These are phyloP conservation scores for Metschnikowia cerradonensis DNA, from an alignment of 805 yeast genomes.

Conservation along the genomic window DNA sequence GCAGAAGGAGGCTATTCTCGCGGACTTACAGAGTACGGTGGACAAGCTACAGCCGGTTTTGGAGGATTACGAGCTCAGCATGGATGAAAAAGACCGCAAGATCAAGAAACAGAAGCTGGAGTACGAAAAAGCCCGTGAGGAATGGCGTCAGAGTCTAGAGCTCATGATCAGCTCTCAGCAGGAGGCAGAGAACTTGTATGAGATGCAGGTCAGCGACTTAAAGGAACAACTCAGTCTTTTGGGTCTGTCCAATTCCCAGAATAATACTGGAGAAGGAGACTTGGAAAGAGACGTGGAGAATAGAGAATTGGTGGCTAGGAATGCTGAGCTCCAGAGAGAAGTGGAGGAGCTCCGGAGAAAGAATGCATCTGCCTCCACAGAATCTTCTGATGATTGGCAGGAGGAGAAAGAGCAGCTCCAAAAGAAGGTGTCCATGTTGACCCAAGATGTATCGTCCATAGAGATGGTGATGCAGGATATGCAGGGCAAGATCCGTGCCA, in stretches of 20 bases:
- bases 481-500: conserved; percentile 12
- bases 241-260: background rate
- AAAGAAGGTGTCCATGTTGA: conserved; percentile 12
- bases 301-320: background rate
- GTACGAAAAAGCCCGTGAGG: conserved; percentile 53
- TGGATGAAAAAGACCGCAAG: conserved; percentile 43
- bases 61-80: conserved; percentile 43
- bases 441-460: conserved; percentile 16
- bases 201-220: conserved; percentile 42
- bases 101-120: conserved; percentile 43
- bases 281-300: no score
- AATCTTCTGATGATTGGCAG: background rate
- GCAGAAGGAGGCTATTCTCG: conserved; percentile 43
- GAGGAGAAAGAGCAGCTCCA: conserved; percentile 5
- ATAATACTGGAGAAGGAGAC: no score
- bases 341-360: background rate
- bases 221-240: conserved; percentile 13
- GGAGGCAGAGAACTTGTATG: conserved; percentile 50
- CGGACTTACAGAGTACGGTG: conserved; percentile 46
- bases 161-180: conserved; percentile 51
- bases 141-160: conserved; percentile 56
- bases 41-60: conserved; percentile 46
- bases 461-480: conserved; percentile 15
- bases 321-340: background rate
- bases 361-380: no score